Evolutionary conservation across 345 rosid species (phyloP).

Genomic region (Gossypium herbaceum): DNA sequence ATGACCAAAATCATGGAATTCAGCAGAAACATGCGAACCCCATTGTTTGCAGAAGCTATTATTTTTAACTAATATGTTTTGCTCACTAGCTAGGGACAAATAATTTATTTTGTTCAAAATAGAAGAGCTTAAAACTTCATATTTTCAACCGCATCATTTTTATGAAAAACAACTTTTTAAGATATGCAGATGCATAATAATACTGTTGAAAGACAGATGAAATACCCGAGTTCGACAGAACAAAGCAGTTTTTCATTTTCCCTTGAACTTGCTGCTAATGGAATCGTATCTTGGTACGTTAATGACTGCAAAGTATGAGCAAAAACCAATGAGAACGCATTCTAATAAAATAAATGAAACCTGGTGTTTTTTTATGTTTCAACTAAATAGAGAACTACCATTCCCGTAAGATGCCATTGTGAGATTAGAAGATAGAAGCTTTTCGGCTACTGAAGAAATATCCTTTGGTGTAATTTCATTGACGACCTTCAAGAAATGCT

Average conservation of each 20-base stretch:
- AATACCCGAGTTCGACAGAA: not conserved
- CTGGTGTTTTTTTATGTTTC: not conserved
- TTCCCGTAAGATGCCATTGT: conserved; percentile 95
- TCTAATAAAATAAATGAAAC: not conserved
- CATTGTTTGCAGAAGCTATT: not conserved
- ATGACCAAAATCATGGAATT: not conserved
- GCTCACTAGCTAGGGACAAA: not conserved
- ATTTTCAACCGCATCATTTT: conserved; percentile 16
- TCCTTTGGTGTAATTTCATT: conserved; percentile 59
- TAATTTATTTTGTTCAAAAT: conserved; percentile 24
- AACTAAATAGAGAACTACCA: conserved; percentile 37
- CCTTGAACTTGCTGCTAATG: conserved; percentile 52
- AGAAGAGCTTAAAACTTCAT: conserved; percentile 7
- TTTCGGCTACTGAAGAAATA: conserved; percentile 45
- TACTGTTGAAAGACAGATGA: not conserved
- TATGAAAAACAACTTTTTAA: too few relatives aligned
- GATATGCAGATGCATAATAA: too few relatives aligned
- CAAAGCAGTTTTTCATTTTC: conserved; percentile 20
- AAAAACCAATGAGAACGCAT: not conserved
- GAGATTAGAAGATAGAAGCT: conserved; percentile 65
- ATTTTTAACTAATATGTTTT: not conserved
- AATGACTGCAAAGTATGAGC: conserved; percentile 31
- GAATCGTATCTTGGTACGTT: conserved; percentile 66
- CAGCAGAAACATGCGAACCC: not conserved
- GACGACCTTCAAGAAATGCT: conserved; percentile 61